Base-by-base conservation (phyloP, 164 flowering plant genomes). In the Chimonanthus praecox region DNA sequence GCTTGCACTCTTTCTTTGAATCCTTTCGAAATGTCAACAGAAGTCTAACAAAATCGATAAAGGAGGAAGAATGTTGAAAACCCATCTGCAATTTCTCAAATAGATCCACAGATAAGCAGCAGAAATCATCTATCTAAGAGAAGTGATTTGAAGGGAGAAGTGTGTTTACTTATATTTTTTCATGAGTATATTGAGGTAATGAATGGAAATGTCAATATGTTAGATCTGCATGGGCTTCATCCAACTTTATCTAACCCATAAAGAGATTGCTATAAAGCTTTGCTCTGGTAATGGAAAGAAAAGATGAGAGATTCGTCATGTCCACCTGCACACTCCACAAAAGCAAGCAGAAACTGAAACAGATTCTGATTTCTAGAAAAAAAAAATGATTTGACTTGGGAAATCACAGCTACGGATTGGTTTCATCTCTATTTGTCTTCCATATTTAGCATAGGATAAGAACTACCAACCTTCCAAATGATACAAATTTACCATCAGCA, bases 401-500 rank as follows among this genome's bases (percentile, higher is more conserved):
- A 66, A 43, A 43, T n/a, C 68, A 63, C 45, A n/a, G 45, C 45
- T 15, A 43, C 68, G 45, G 68, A 46, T 66, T 66, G 48, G 68
- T 66, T 66, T 66, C 47, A 15, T 5, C 68, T 1, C 11, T 5
- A 66, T 44, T n/a, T 33, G 45, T 66, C 68, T 66, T 66, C 20
- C n/a, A 5, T 2, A 62, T 62, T 62, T n/a, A 62, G 33, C n/a
- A n/a, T 16, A 4, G 33, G 20, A 62, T n/a, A n/a, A 6, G 33
- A 20, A 0, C 65, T 16, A 33, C 7, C 65, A 11, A 62, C 15
- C 8, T 15, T 44, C 7, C 43, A 9, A 43, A 65, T 10, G n/a
- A 33, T 33, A 21, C 15, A 65, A 43, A 44, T 33, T 33, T 10
- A 16, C 68, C 44, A 43, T 3, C 1, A 65, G 43, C 2, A 15